A percentile compares a stretch with the other conserved stretches of the same genome.
Evolutionary conservation across 768 basidiomycete genomes (phyloP).

Genomic region (Panus rudis): DNA sequence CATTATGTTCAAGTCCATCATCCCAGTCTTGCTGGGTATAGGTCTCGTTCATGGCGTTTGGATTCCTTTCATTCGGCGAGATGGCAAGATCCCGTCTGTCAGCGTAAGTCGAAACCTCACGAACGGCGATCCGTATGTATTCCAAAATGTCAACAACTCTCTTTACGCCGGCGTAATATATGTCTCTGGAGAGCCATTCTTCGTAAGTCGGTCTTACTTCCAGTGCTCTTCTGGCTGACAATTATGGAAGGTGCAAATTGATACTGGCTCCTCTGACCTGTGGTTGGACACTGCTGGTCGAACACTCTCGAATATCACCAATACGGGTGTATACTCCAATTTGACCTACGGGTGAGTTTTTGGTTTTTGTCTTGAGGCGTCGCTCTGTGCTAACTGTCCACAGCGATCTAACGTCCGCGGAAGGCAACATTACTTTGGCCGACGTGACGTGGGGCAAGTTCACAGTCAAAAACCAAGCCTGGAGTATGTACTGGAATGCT

Average conservation of each 20-base stretch:
- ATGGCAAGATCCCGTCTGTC: no score
- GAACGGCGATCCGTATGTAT: not conserved
- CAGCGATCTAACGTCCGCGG: not conserved
- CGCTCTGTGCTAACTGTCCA: no score
- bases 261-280: slow-evolving; percentile 11
- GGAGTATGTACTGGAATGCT: no score
- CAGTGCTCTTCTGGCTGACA: no score
- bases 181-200: slow-evolving; percentile 4
- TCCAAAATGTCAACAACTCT: not conserved
- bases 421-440: not conserved
- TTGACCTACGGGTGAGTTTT: slow-evolving; percentile 1
- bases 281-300: slow-evolving; percentile 7
- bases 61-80: no score
- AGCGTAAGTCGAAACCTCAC: no score
- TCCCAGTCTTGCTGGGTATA: no score
- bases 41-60: no score
- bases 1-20: no score
- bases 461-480: slow-evolving; percentile 1
- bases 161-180: slow-evolving; percentile 2
- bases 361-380: no score
- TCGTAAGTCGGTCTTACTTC: not conserved
- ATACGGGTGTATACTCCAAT: not conserved
- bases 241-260: slow-evolving; percentile 12
- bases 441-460: slow-evolving; percentile 4
- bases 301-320: not conserved